phyloP scores from a whole-genome alignment of 2,329 filamentous ascomycete genomes.

The Aureobasidium sp. region DNA sequence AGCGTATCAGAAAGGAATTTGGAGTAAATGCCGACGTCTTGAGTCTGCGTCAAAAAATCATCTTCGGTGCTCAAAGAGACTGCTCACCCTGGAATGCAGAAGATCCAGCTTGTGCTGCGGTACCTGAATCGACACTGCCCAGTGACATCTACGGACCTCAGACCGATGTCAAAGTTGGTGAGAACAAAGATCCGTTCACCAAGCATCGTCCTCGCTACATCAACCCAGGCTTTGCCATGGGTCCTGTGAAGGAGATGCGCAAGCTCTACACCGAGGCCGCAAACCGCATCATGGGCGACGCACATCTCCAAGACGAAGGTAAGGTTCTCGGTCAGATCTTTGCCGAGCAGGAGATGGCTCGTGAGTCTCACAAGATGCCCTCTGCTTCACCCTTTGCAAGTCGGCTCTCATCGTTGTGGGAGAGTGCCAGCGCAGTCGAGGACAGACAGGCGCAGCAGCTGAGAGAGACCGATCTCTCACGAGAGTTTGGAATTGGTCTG shows the following conservation, averaged over 20 bases:
- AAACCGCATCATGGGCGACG: constrained; percentile 20
- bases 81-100: constrained; percentile 37
- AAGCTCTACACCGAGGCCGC: constrained; percentile 25
- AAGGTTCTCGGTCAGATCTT: constrained; percentile 25
- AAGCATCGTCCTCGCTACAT: constrained; percentile 37
- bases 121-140: constrained; percentile 44
- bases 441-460: constrained; percentile 1
- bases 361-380: constrained; percentile 19
- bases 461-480: constrained; percentile 24
- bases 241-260: constrained; percentile 20
- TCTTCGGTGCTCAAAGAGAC: constrained; percentile 48
- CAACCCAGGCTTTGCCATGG: constrained; percentile 20
- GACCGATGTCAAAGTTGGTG: constrained; percentile 39
- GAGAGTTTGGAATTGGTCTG: constrained; percentile 25
- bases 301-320: constrained; percentile 28
- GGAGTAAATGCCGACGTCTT: constrained; percentile 15
- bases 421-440: neutral
- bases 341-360: constrained; percentile 25
- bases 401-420: neutral
- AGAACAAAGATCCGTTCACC: constrained; percentile 21
- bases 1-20: constrained; percentile 34
- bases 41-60: constrained; percentile 43
- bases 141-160: constrained; percentile 39
- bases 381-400: neutral
- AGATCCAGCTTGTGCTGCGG: constrained; percentile 44